Evolutionary conservation across 2,329 filamentous ascomycete genomes (phyloP).

Genomic region (Polytolypa hystricis): DNA sequence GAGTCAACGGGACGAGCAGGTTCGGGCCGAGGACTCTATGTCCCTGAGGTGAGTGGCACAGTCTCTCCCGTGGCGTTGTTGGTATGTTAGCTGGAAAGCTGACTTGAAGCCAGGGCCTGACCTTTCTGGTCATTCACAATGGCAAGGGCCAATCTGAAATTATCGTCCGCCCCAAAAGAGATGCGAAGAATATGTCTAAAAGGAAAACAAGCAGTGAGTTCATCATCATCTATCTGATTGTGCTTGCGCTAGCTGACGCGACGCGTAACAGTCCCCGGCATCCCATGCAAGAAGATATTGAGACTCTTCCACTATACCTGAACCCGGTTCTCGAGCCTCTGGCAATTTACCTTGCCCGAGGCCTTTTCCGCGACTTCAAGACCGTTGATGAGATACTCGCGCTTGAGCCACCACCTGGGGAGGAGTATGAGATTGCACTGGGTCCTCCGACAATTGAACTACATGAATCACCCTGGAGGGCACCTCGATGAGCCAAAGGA

Average conservation of each 20-base stretch:
- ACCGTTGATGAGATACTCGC: slow-evolving; percentile 6
- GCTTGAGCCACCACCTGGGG: slow-evolving; percentile 4
- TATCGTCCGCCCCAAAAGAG: background rate
- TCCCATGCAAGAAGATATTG: slow-evolving; percentile 8
- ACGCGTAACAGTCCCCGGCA: slow-evolving; percentile 5
- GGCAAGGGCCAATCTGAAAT: background rate
- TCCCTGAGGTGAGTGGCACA: background rate
- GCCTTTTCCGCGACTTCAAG: slow-evolving; percentile 6
- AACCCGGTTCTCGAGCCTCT: slow-evolving; percentile 6
- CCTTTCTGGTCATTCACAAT: slow-evolving; percentile 2
- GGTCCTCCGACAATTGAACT: background rate
- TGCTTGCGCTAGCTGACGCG: background rate
- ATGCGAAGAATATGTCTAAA: background rate
- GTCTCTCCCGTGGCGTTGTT: background rate
- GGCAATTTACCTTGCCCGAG: slow-evolving; percentile 5
- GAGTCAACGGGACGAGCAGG: background rate
- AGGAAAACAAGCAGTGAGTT: slow-evolving; percentile 1
- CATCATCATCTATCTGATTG: background rate
- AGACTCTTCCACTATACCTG: slow-evolving; percentile 4
- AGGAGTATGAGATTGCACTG: slow-evolving; percentile 5
- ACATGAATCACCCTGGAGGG: background rate
- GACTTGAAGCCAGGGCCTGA: background rate
- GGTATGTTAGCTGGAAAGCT: background rate
- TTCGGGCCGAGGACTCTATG: background rate
- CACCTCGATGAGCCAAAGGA: background rate